Conservation (phyloP, 139 green algal species). For the Chlorella sp. region DNA sequence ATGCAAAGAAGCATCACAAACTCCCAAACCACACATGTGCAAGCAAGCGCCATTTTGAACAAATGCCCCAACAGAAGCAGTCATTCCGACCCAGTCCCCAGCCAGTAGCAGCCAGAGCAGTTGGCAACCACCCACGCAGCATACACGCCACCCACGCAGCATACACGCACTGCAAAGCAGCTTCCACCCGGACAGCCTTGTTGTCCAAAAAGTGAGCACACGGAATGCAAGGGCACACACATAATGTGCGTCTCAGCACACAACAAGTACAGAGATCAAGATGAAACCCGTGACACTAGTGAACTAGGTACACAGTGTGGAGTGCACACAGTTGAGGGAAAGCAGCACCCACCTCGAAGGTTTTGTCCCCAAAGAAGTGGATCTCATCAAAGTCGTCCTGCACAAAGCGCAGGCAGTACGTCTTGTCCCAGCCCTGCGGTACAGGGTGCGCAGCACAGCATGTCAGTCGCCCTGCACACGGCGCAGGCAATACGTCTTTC, state of each 20-base stretch:
- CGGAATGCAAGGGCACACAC: too few species aligned
- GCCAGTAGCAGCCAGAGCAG: not conserved
- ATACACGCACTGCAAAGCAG: too few species aligned
- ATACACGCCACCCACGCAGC: too few species aligned
- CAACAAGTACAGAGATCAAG: too few species aligned
- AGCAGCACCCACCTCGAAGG: slow-evolving; percentile 74
- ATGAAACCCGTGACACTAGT: too few species aligned
- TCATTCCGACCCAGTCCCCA: too few species aligned
- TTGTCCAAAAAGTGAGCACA: not conserved
- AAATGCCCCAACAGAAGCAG: too few species aligned
- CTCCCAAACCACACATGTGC: not conserved
- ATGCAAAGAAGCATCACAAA: too few species aligned
- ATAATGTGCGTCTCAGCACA: too few species aligned
- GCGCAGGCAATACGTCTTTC: not conserved
- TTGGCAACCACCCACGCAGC: not conserved
- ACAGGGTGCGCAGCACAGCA: not conserved
- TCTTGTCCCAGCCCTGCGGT: slow-evolving; percentile 98
- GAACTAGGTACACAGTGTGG: not conserved
- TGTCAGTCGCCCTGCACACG: not conserved
- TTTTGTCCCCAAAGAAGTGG: slow-evolving; percentile 99
- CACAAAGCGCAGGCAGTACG: slow-evolving; percentile 97
- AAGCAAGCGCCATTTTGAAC: too few species aligned
- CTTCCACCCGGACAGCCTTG: not conserved
- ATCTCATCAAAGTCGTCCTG: slow-evolving; percentile 93
- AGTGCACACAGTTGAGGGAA: not conserved